phyloP scores from a whole-genome alignment of 805 yeast species.

The Yarrowia hollandica region DNA sequence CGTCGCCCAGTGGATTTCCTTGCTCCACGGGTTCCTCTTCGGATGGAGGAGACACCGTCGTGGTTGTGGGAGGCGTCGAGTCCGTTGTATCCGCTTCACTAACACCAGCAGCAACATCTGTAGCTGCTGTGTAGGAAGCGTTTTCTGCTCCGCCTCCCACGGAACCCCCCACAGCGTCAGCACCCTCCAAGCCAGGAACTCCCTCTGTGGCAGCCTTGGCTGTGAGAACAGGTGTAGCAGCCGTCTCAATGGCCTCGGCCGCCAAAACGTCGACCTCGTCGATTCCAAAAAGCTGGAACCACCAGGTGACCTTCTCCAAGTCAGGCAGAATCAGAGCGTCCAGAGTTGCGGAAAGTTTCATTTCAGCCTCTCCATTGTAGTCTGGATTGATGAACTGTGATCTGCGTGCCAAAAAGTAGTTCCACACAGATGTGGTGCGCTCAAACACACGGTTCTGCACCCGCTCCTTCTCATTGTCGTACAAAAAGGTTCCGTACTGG shows the following conservation, averaged over 20 bases:
- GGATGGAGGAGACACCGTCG: background rate
- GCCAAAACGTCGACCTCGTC: background rate
- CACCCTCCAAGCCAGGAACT: background rate
- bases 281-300: slow-evolving; percentile 79
- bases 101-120: background rate
- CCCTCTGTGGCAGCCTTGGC: slow-evolving; percentile 4
- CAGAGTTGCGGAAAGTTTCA: slow-evolving; percentile 36
- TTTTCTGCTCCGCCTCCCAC: too few relatives aligned
- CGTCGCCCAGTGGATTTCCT: slow-evolving; percentile 7
- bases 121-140: too few relatives aligned
- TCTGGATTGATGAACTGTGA: slow-evolving; percentile 62
- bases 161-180: background rate
- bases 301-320: slow-evolving; percentile 69
- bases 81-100: too few relatives aligned
- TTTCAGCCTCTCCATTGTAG: slow-evolving; percentile 43
- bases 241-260: background rate
- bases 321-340: slow-evolving; percentile 58
- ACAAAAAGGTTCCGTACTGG: slow-evolving; percentile 89
- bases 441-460: slow-evolving; percentile 45
- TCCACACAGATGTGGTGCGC: slow-evolving; percentile 84
- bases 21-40: slow-evolving; percentile 12
- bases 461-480: slow-evolving; percentile 69
- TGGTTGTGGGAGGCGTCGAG: background rate
- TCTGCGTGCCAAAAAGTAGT: slow-evolving; percentile 77
- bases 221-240: background rate